Evolutionary conservation across 176 grass and related monocot species (phyloP), one percentile per base, ranked within the genome.

Genomic region (Carex littledalei): DNA sequence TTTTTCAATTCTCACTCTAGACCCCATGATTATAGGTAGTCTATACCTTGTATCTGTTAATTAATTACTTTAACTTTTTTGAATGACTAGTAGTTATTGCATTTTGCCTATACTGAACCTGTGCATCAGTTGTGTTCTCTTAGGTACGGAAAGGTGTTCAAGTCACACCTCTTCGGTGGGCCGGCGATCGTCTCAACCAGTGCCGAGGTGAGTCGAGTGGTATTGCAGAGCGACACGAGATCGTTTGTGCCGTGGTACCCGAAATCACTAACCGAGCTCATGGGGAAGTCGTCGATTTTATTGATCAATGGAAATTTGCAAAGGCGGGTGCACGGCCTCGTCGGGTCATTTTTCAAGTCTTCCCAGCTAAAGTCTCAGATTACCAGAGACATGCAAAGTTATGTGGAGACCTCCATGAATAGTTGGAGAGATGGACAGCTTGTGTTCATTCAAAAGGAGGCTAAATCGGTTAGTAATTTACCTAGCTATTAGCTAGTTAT

Each of bases 231-330:
- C 87, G 96, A 92, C 85, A 91, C 91, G 31, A 87, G 81, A 24
- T 50, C 87, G 4, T 95, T 99, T 71, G 96, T 99, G 80, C 93
- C 96, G 32, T 99, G 89, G 93, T 99, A 99, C 85, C 96, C 96
- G 47, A 94, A 91, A 14, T 99, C 93, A 17, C 87, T 99, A 49
- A 99, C 88, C 17, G 93, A 95, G 80, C 89, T 99, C 24, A 95
- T 99, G 96, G 96, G 96, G 18, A 90, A 99, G 84, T 99, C 96
- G 14, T 99, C 96, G 83, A 99, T 99, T 82, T 85, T 99, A 8
- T 35, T 99, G 76, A 89, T 99, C 91, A 95, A 94, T 78, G 90
- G 93, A 49, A 84, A 81, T 85, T 90, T 99, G 63, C 93, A 95
- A 83, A 86, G 90, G 0, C 86, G 91, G 47, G 91, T 99, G 4